Conservation (phyloP, 1,284 basidiomycete species). For the Trichosporon sp. region DNA sequence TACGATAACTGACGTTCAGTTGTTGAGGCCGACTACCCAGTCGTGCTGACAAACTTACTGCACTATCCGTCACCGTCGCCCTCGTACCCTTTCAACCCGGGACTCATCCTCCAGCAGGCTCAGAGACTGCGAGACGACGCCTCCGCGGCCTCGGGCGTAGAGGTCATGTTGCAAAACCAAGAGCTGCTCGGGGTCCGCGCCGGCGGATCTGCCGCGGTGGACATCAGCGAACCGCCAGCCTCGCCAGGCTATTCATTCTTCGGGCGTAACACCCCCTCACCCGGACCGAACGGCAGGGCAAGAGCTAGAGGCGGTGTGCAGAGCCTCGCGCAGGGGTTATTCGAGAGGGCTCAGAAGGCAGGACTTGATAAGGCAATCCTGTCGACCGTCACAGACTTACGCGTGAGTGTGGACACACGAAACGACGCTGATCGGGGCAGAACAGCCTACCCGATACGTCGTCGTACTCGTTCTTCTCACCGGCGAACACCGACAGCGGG, state of each 20-base stretch:
- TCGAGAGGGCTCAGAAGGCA: conserved; percentile 49
- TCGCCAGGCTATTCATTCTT: conserved; percentile 3
- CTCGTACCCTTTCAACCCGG: conserved; percentile 51
- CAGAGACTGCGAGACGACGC: conserved; percentile 69
- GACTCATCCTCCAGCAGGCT: conserved; percentile 74
- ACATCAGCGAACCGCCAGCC: not conserved
- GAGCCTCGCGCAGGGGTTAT: conserved; percentile 44
- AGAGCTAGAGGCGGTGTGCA: conserved; percentile 27
- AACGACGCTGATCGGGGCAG: conserved; percentile 49
- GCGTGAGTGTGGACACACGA: conserved; percentile 26
- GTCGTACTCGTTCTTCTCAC: conserved; percentile 46
- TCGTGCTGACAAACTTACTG: conserved; percentile 71
- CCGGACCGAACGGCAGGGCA: not conserved
- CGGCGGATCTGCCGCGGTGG: conserved; percentile 7
- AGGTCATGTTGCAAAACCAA: conserved; percentile 72
- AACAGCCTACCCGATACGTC: conserved; percentile 69
- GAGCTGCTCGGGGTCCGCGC: conserved; percentile 65
- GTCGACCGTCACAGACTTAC: conserved; percentile 44
- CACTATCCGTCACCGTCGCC: conserved; percentile 63
- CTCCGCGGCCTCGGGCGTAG: conserved; percentile 65
- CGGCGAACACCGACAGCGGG: conserved; percentile 19
- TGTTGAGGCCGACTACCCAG: conserved; percentile 76
- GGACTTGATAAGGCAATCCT: conserved; percentile 49
- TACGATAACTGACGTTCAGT: conserved; percentile 53
- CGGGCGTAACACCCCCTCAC: conserved; percentile 6